Conservation (phyloP, 2,329 filamentous ascomycete species). For the Cordyceps pruinosa region DNA sequence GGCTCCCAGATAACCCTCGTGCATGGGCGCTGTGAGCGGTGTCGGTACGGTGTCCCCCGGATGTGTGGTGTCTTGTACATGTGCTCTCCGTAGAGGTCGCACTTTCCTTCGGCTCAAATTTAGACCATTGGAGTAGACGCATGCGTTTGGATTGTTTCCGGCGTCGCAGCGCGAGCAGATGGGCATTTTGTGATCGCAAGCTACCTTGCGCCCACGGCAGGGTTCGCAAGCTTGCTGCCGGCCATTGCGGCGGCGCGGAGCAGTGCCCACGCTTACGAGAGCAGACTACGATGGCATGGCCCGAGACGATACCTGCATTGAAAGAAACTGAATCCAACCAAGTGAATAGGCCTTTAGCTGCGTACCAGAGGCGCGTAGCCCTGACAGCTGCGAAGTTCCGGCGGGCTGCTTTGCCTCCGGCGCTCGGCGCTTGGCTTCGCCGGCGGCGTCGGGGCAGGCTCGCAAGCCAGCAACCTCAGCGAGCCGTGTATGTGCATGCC, state of each 20-base stretch:
- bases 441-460: too few species aligned
- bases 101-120: neutral
- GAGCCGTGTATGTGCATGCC: too few species aligned
- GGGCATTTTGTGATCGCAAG: constrained; percentile 36
- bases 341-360: too few species aligned
- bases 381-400: too few species aligned
- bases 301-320: too few species aligned
- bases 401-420: too few species aligned
- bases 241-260: constrained; percentile 22
- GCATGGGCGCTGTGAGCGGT: neutral
- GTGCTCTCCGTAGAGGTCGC: neutral
- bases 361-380: too few species aligned
- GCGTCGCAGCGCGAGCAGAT: constrained; percentile 33
- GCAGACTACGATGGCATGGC: neutral
- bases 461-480: too few species aligned
- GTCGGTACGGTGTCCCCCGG: constrained; percentile 14
- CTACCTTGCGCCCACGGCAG: constrained; percentile 35
- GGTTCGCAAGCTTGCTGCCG: constrained; percentile 28
- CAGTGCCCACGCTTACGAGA: neutral
- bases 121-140: constrained; percentile 26
- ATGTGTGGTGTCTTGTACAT: neutral
- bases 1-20: neutral
- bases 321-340: too few species aligned
- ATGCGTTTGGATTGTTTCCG: constrained; percentile 25
- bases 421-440: too few species aligned